Evolutionary conservation across 306 rosid genomes (phyloP).

Genomic region (Glycyrrhiza uralensis): DNA sequence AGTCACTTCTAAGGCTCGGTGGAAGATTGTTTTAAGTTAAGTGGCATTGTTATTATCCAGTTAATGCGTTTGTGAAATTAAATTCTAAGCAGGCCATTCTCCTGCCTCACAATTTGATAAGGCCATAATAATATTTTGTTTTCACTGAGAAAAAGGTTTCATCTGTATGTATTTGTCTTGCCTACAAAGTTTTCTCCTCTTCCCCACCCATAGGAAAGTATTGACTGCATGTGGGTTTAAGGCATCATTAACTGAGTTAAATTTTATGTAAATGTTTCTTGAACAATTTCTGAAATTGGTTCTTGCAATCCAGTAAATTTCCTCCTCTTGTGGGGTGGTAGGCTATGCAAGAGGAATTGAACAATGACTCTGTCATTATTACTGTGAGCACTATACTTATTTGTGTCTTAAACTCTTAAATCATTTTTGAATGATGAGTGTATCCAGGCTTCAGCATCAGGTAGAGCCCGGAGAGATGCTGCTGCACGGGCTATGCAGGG

Average conservation of each 20-base stretch:
- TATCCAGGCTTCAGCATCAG: constrained; percentile 73
- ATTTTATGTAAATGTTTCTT: background rate
- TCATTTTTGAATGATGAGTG: constrained; percentile 2
- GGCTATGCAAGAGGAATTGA: constrained; percentile 5
- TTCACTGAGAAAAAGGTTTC: constrained; percentile 5
- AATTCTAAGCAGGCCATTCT: background rate
- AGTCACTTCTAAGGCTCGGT: background rate
- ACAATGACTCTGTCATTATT: background rate
- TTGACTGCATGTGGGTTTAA: background rate
- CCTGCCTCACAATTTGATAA: background rate
- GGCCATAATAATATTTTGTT: background rate
- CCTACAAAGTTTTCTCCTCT: background rate
- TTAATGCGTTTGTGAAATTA: background rate
- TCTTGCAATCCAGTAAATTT: background rate
- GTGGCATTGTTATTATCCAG: background rate
- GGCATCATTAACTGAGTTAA: background rate
- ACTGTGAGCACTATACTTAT: background rate
- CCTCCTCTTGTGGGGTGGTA: background rate
- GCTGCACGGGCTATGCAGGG: constrained; percentile 99
- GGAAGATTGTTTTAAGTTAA: background rate
- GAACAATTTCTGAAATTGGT: constrained; percentile 8
- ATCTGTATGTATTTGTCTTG: background rate
- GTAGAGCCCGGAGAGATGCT: constrained; percentile 96
- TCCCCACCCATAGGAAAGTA: background rate
- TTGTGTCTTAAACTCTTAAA: background rate